These are phyloP conservation scores for Tuber brumale DNA, from an alignment of 495 filamentous ascomycete genomes.

Conservation along the genomic window DNA sequence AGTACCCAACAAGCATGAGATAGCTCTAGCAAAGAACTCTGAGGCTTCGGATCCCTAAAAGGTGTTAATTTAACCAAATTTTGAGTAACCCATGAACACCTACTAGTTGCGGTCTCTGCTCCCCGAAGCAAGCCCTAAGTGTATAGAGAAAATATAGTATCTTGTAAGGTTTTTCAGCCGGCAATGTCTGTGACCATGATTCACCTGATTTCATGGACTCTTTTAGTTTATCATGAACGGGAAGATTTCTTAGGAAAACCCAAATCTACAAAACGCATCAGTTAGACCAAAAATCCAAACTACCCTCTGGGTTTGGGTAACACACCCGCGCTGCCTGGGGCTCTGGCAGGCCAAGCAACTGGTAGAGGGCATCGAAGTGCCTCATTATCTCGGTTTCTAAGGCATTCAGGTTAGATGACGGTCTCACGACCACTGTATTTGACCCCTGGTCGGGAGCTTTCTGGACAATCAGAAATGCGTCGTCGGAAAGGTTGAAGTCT, in stretches of 20 bases:
- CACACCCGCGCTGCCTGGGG: slow-evolving; percentile 61
- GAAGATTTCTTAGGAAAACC: slow-evolving; percentile 65
- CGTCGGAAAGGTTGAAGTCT: slow-evolving; percentile 44
- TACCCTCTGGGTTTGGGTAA: neutral
- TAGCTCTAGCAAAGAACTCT: slow-evolving; percentile 24
- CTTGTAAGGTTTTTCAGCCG: slow-evolving; percentile 62
- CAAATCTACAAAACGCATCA: slow-evolving; percentile 55
- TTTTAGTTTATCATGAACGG: slow-evolving; percentile 58
- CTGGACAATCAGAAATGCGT: slow-evolving; percentile 35
- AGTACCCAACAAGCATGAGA: slow-evolving; percentile 31
- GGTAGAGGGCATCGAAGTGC: slow-evolving; percentile 81
- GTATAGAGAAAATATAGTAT: slow-evolving; percentile 67
- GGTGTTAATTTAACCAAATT: slow-evolving; percentile 17
- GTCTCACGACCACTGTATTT: slow-evolving; percentile 35
- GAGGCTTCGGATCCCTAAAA: slow-evolving; percentile 23
- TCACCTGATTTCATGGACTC: slow-evolving; percentile 53
- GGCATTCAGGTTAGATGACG: slow-evolving; percentile 45
- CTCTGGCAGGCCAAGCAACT: slow-evolving; percentile 69
- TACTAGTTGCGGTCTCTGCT: slow-evolving; percentile 45
- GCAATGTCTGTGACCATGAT: slow-evolving; percentile 57
- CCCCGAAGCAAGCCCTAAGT: slow-evolving; percentile 51
- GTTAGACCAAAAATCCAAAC: neutral
- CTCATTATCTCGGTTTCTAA: slow-evolving; percentile 71
- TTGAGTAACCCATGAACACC: slow-evolving; percentile 9
- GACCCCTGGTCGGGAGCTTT: slow-evolving; percentile 30